These are phyloP conservation scores for Vanilla planifolia DNA, from an alignment of 106 monocot species.

Conservation along the genomic window DNA sequence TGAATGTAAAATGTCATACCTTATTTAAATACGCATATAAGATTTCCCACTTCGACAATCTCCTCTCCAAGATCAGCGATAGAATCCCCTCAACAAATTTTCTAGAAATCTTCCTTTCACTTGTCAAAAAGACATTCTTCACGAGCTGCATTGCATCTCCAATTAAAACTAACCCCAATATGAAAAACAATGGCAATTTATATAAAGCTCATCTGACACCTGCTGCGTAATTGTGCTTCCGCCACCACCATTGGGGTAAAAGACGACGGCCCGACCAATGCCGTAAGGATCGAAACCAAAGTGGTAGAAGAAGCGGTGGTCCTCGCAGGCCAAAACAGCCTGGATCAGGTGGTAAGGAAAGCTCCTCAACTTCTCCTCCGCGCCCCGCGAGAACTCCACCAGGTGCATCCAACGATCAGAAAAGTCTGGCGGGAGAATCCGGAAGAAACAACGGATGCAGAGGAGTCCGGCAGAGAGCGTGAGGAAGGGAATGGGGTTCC, in stretches of 20 bases:
- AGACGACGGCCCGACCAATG: constrained; percentile 36
- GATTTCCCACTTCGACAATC: constrained; percentile 30
- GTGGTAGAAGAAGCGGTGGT: constrained; percentile 38
- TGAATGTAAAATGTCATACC: constrained; percentile 18
- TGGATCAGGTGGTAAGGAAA: constrained; percentile 24
- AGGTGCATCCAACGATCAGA: constrained; percentile 27
- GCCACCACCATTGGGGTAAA: constrained; percentile 39
- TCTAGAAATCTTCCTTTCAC: constrained; percentile 33
- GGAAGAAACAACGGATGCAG: constrained; percentile 13
- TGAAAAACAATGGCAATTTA: no score
- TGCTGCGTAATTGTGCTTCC: constrained; percentile 55
- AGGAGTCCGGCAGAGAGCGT: constrained; percentile 13
- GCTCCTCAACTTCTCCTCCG: constrained; percentile 18
- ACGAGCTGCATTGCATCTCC: constrained; percentile 26
- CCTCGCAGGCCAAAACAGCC: constrained; percentile 37
- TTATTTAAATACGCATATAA: constrained; percentile 28
- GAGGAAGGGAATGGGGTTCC: constrained; percentile 1
- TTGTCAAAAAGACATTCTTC: constrained; percentile 37
- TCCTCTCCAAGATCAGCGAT: constrained; percentile 35
- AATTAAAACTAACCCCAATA: no score
- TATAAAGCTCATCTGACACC: no score
- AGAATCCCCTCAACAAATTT: constrained; percentile 33
- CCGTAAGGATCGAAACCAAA: constrained; percentile 37
- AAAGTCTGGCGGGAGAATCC: constrained; percentile 25
- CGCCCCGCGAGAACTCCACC: constrained; percentile 16